These are phyloP conservation scores for Phaeosphaeria sp. DNA, from an alignment of 2,329 filamentous ascomycete species.

Conservation along the genomic window DNA sequence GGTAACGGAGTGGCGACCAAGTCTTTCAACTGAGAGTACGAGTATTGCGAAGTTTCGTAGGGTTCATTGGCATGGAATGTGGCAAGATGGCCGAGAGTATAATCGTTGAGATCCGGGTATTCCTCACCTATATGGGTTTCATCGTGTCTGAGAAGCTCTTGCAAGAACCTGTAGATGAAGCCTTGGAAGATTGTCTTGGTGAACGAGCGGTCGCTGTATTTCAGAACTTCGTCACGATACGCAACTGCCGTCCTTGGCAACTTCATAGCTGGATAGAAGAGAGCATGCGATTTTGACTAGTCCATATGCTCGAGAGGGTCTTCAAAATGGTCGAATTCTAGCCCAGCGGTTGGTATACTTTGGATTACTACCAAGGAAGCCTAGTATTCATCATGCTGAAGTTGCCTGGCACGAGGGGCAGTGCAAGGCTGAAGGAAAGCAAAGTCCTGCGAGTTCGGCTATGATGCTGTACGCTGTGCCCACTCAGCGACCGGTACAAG, in stretches of 20 bases:
- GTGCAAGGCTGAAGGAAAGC: conserved; percentile 7
- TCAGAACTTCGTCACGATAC: conserved; percentile 5
- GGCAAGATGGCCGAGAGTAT: conserved; percentile 4
- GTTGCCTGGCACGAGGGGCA: conserved; percentile 1
- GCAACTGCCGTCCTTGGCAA: conserved; percentile 1
- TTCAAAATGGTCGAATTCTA: not conserved
- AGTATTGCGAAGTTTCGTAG: not conserved
- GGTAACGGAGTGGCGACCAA: conserved; percentile 1
- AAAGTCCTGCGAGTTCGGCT: not conserved
- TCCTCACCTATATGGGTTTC: not conserved
- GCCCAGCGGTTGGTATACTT: not conserved
- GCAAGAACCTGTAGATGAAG: conserved; percentile 10
- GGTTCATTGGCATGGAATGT: not conserved
- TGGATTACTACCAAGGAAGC: not conserved
- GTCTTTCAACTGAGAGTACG: conserved; percentile 5
- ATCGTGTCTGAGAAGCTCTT: conserved; percentile 3
- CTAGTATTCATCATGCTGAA: not conserved
- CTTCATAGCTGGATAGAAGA: not conserved
- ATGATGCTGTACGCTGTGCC: not conserved
- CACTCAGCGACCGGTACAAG: conserved; percentile 3
- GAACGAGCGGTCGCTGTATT: conserved; percentile 11
- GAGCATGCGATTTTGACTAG: not conserved
- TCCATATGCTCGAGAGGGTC: not conserved
- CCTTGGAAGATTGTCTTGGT: conserved; percentile 13
- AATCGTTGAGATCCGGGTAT: conserved; percentile 7